Conservation (phyloP, 805 yeast genomes). For the Kuraishia hungarica region DNA sequence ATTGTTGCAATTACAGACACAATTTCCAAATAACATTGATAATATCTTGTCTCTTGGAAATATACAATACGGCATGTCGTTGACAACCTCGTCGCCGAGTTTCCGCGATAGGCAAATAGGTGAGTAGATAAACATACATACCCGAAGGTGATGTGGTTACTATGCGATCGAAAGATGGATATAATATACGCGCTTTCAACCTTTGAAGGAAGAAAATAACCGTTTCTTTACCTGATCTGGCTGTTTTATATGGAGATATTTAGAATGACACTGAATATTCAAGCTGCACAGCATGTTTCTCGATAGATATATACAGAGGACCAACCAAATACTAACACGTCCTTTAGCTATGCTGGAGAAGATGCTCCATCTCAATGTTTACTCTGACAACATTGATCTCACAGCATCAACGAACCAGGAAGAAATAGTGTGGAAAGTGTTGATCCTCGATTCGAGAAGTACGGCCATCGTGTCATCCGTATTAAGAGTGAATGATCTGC, state of each 20-base stretch:
- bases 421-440: slow-evolving; percentile 83
- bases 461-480: slow-evolving; percentile 86
- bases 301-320: too few species aligned
- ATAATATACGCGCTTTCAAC: neutral
- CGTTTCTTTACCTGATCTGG: slow-evolving; percentile 2
- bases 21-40: neutral
- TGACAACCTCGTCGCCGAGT: neutral
- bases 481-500: slow-evolving; percentile 83
- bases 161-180: neutral
- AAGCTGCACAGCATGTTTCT: too few species aligned
- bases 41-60: neutral
- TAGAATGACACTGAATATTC: too few species aligned
- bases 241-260: neutral
- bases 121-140: slow-evolving; percentile 3
- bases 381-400: slow-evolving; percentile 39
- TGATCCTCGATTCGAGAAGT: slow-evolving; percentile 73
- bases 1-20: neutral
- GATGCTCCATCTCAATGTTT: slow-evolving; percentile 77
- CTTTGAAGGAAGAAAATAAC: neutral
- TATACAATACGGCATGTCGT: neutral
- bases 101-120: slow-evolving; percentile 1
- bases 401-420: slow-evolving; percentile 49
- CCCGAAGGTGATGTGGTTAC: too few species aligned
- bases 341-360: slow-evolving; percentile 48
- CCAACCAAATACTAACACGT: slow-evolving; percentile 3